phyloP scores from a whole-genome alignment of 805 yeast species.

The Candida railenensis region DNA sequence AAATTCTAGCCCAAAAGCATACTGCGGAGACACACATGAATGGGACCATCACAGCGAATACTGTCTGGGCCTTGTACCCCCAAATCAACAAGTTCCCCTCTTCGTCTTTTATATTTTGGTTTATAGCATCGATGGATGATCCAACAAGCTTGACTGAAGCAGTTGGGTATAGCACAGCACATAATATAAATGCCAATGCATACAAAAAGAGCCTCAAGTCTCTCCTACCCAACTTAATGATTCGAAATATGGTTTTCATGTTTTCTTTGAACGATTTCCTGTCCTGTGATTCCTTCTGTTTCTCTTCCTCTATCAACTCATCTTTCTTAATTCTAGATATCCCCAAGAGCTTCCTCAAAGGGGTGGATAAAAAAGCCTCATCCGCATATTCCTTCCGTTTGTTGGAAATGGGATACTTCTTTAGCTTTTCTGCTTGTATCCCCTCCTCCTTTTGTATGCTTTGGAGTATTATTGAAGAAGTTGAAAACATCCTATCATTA shows the following conservation, averaged over 20 bases:
- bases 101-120: conserved; percentile 29
- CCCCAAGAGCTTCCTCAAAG: conserved; percentile 30
- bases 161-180: conserved; percentile 46
- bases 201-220: conserved; percentile 36
- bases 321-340: conserved; percentile 20
- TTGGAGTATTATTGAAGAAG: background rate
- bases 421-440: background rate
- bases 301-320: conserved; percentile 30
- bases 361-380: conserved; percentile 2
- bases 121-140: conserved; percentile 42
- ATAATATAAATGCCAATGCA: conserved; percentile 40
- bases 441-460: background rate
- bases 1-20: conserved; percentile 48
- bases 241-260: conserved; percentile 35
- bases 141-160: conserved; percentile 44
- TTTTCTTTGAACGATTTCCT: conserved; percentile 32
- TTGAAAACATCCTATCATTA: background rate
- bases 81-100: conserved; percentile 41
- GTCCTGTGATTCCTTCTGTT: conserved; percentile 19
- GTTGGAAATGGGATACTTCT: background rate
- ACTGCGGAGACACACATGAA: conserved; percentile 42
- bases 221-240: conserved; percentile 37
- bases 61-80: conserved; percentile 44
- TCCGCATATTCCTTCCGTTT: background rate
- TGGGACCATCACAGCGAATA: conserved; percentile 42